Evolutionary conservation across 1,139 yeast genomes (phyloP), one percentile per base, ranked within the genome.

Genomic region (Candida glucosophila): DNA sequence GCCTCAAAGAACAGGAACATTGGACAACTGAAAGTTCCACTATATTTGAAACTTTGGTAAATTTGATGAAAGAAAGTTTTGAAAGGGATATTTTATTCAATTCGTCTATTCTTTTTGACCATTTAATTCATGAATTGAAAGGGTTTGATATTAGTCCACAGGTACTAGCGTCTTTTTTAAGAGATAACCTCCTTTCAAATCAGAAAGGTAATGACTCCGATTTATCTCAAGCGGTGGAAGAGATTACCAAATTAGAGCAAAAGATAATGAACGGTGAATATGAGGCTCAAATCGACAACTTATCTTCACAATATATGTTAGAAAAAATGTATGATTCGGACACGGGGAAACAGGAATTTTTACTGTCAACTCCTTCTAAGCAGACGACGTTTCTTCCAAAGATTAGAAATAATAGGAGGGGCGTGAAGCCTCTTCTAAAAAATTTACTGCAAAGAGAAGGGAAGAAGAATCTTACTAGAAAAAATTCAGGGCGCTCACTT

Each of bases 81-180:
- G 75, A 74, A 26, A 61, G 58, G 26, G 77, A 76, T 22, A 58
- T 77, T 6, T 45, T 77, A 19, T 62, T 72, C 32, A 65, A 67
- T 35, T 66, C 82, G 1, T 66, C 80, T 0, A 52, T 71, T 5
- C 47, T 74, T 16, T 60, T 56, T 31, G 71, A 64, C 35, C 51
- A 57, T 29, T 40, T 64, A 23, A 43, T 60, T 3, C 45, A 49
- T 14, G 54, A 56, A 22, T 32, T 59, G 23, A 35, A 43, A 6
- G 45, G 44, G 2, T 53, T 40, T 31, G 39, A 39, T 20, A 47
- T 37, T 26, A 28, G 48, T 9, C 34, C 12, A 7, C 12, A 19
- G 9, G 13, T 11, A 8, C 49, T 4, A 35, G 27, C 4, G 42
- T 40, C 8, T 35, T 53, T 12, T 30, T 36, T 12, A 35, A 34